Evolutionary conservation across 768 basidiomycete species (phyloP), one percentile per base, ranked within the genome.

Genomic region (Tylopilus subfusipes): DNA sequence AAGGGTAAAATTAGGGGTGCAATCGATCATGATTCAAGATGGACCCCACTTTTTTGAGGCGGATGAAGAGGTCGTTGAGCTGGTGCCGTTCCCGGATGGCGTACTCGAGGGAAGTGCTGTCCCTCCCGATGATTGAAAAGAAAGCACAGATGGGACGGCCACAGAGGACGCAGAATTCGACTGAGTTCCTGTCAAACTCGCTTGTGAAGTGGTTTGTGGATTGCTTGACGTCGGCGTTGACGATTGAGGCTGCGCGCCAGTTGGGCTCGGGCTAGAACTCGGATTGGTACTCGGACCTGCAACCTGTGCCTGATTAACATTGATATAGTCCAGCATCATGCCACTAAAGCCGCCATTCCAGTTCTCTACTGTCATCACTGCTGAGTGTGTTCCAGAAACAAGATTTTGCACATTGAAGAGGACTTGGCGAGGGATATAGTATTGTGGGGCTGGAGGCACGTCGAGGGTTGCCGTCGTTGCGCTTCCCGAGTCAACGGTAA

Each of bases 301-400:
- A 45, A 68, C 64, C 25, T 13, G 16, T 7, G 59, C 59, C n/a
- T 68, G 60, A 50, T 62, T 68, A 10, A 68, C 50, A 27, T 61
- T 12, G 29, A 66, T 56, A 49, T 68, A 68, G 42, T 67, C 67
- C 38, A 68, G 31, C 65, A 67, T 68, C 64, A 67, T 68, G 5
- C 61, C 67, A 31, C 67, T 68, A 42, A 56, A 57, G 18, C 53
- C 40, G 9, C 64, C 64, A 27, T 61, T 51, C 67, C 67, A 68
- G 45, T 64, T 52, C 3, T 54, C 42, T 18, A 68, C 67, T 24
- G 55, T 66, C 67, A 68, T 63, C 21, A 52, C 40, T 11, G 57
- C 64, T 2, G 60, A 25, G 36, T 68, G 67, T 11, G 55, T 59
- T 33, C 64, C 67, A 16, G 60, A 68, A 12, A 42, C 48, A 34